Evolutionary conservation across 129 eudicot species (phyloP).

Genomic region (Apium graveolens): DNA sequence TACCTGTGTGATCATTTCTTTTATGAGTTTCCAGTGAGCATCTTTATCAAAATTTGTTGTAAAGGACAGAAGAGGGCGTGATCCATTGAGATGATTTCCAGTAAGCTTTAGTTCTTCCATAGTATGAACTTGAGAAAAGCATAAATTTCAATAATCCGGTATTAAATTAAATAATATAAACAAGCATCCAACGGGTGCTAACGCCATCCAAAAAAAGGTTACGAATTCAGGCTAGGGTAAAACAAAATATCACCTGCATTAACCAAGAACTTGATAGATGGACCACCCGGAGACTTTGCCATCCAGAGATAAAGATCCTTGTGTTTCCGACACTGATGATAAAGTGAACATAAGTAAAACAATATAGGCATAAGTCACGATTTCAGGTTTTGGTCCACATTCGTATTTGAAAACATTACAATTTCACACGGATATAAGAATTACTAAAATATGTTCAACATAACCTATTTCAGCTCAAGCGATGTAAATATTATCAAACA

Average conservation of each 20-base stretch:
- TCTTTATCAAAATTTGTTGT: conserved; percentile 70
- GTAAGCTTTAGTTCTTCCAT: conserved; percentile 97
- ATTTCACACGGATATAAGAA: neutral
- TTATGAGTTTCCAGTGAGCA: conserved; percentile 85
- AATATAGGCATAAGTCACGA: neutral
- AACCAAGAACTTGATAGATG: conserved; percentile 86
- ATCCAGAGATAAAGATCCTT: conserved; percentile 95
- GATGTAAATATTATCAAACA: neutral
- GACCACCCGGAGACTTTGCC: conserved; percentile 97
- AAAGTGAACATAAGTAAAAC: neutral
- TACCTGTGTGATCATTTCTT: conserved; percentile 89
- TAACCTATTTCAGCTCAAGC: neutral
- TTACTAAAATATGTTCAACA: neutral
- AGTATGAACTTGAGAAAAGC: conserved; percentile 67
- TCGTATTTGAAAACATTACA: neutral
- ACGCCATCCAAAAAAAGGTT: neutral
- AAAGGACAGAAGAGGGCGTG: conserved; percentile 88
- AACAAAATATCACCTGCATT: conserved; percentile 59
- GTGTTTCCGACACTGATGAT: conserved; percentile 77
- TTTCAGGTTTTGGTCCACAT: neutral
- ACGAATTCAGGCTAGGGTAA: neutral
- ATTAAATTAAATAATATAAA: no score
- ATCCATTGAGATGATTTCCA: conserved; percentile 87
- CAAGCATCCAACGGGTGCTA: neutral
- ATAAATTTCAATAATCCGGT: neutral